Evolutionary conservation across 768 basidiomycete species (phyloP), one percentile per base, ranked within the genome.

Genomic region (Termitomyces titanicus): DNA sequence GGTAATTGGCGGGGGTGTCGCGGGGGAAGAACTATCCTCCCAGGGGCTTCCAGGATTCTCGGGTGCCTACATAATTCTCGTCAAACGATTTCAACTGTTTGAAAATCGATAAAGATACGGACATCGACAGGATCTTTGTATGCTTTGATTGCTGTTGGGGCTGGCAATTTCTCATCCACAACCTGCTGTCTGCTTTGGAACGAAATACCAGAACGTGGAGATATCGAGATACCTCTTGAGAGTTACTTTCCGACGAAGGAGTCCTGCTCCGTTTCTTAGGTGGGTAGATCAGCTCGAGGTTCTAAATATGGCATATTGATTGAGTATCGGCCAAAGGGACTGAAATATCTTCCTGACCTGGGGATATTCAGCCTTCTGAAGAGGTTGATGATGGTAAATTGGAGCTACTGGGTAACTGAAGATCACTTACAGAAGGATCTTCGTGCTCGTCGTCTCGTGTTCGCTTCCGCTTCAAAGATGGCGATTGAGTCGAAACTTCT

Each of bases 201-300:
- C 25, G 4, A 46, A 10, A 7, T 34, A 37, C 17, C 13, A 46
- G 9, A 2, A 43, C 11, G 13, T 7, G 5, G 34, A 33, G 2
- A 46, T 18, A 44, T 52, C 17, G 1, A 47, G 51, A 54, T 66
- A 67, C 71, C 53, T 66, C 68, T 24, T 62, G 58, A 15, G 61
- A 53, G 13, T 61, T 64, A 35, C 59, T 61, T 53, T 73, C 69
- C 11, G 61, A 48, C 17, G 77, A 72, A n/a, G 77, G 77, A 34
- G 78, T 79, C 65, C 62, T 74, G 65, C 69, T 78, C 57, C 75
- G 58, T 58, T 68, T 69, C 52, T 65, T 65, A 3, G 67, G 63
- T 54, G 79, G 78, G 58, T 81, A 79, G 52, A 79, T 76, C 51
- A 76, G 69, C 3, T 70, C 66, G n/a, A 79, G 71, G 53, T 81